Conservation (phyloP, 2,329 filamentous ascomycete genomes). For the Curvularia verruculosa region DNA sequence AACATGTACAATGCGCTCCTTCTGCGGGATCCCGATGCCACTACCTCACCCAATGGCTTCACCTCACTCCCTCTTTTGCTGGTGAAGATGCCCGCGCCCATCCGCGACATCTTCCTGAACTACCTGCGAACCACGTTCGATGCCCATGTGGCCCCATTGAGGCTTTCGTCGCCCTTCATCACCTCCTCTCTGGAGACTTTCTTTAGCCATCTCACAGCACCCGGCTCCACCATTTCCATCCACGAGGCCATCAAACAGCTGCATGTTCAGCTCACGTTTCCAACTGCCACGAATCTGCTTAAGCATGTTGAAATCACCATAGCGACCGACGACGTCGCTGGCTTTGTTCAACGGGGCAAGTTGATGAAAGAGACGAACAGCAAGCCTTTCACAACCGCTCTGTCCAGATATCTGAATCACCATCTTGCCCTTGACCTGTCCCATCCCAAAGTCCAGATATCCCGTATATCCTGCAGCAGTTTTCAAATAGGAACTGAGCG, state of each 20-base stretch:
- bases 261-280: slow-evolving; percentile 47
- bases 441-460: slow-evolving; percentile 50
- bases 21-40: slow-evolving; percentile 47
- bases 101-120: slow-evolving; percentile 57
- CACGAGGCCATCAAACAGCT: slow-evolving; percentile 42
- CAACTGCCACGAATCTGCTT: slow-evolving; percentile 38
- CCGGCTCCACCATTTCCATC: slow-evolving; percentile 38
- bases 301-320: slow-evolving; percentile 55
- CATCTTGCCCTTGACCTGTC: slow-evolving; percentile 52
- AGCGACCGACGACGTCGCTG: slow-evolving; percentile 47
- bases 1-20: slow-evolving; percentile 59
- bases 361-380: slow-evolving; percentile 14
- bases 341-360: slow-evolving; percentile 43
- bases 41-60: slow-evolving; percentile 45
- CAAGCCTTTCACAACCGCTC: slow-evolving; percentile 50
- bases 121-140: slow-evolving; percentile 60
- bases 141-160: slow-evolving; percentile 54
- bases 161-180: slow-evolving; percentile 54
- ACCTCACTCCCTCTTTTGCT: slow-evolving; percentile 59
- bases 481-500: slow-evolving; percentile 50
- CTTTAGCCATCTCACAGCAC: slow-evolving; percentile 63
- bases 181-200: slow-evolving; percentile 58
- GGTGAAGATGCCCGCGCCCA: slow-evolving; percentile 57
- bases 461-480: slow-evolving; percentile 51
- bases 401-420: slow-evolving; percentile 47